Percentiles rank a stretch among this genome's conserved stretches.
phyloP scores from a whole-genome alignment of 176 grass and related monocot genomes.

The Juncus inflexus region DNA sequence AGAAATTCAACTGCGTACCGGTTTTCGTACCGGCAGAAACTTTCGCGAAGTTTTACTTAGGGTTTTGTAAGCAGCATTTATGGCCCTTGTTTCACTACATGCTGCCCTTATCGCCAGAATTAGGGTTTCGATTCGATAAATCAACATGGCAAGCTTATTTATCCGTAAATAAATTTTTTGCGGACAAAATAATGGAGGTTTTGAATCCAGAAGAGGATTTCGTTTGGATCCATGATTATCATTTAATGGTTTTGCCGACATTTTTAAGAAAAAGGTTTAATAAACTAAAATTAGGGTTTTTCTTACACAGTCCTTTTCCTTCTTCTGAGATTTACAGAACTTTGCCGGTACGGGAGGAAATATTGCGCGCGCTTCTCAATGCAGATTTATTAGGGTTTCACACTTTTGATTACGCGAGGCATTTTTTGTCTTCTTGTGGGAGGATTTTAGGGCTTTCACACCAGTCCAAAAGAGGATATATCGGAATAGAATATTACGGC shows the following conservation, averaged over 20 bases:
- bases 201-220: conserved; percentile 46
- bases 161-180: conserved; percentile 58
- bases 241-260: conserved; percentile 56
- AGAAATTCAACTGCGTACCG: conserved; percentile 42
- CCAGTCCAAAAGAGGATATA: conserved; percentile 51
- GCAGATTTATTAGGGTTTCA: conserved; percentile 50
- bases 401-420: conserved; percentile 49
- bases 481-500: conserved; percentile 53
- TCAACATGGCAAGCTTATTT: conserved; percentile 54
- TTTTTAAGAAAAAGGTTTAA: conserved; percentile 50
- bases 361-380: conserved; percentile 46
- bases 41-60: conserved; percentile 43
- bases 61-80: conserved; percentile 49
- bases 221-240: conserved; percentile 62
- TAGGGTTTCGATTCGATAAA: conserved; percentile 45
- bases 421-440: conserved; percentile 53
- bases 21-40: conserved; percentile 39
- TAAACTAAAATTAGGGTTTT: conserved; percentile 49
- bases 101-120: conserved; percentile 48
- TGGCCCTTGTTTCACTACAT: conserved; percentile 58
- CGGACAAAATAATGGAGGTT: conserved; percentile 58
- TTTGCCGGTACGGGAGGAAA: conserved; percentile 46
- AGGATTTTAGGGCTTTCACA: conserved; percentile 43
- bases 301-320: conserved; percentile 51
- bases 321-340: conserved; percentile 52